phyloP scores from a whole-genome alignment of 306 rosid genomes.

The Sicyos baderoa region DNA sequence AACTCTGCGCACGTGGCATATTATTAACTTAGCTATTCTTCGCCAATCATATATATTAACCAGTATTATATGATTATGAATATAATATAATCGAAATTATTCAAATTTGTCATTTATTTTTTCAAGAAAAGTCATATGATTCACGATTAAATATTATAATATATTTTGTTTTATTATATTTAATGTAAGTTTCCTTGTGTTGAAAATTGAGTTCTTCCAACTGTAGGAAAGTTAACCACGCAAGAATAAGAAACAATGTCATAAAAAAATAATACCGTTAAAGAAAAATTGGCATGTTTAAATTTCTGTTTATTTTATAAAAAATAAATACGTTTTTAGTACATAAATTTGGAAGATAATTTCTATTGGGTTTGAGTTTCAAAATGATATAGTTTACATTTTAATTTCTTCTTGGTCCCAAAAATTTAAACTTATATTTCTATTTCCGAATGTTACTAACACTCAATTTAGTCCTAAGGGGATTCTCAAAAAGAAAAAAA shows the following conservation, averaged over 20 bases:
- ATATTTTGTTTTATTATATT: slow-evolving; percentile 3
- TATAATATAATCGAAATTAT: background rate
- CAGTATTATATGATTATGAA: background rate
- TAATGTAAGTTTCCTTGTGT: background rate
- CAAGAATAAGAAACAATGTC: background rate
- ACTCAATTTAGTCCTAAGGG: too few species aligned
- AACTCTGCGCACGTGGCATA: background rate
- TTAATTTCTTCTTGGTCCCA: too few species aligned
- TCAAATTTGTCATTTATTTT: background rate
- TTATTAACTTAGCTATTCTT: background rate
- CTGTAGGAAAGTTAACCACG: background rate
- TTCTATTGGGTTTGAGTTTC: too few species aligned
- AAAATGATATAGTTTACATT: too few species aligned
- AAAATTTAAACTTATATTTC: too few species aligned
- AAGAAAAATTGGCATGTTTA: background rate
- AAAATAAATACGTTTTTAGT: too few species aligned
- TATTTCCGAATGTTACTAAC: too few species aligned
- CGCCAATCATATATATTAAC: background rate
- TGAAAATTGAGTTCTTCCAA: background rate
- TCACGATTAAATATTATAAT: slow-evolving; percentile 11
- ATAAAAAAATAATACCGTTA: background rate
- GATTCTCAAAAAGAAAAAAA: too few species aligned
- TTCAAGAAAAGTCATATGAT: slow-evolving; percentile 6
- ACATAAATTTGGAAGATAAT: too few species aligned
- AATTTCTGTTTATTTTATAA: background rate